Evolutionary conservation across 139 green algal genomes (phyloP), one percentile per base, ranked within the genome.

Genomic region (Tetratostichococcus sp.): DNA sequence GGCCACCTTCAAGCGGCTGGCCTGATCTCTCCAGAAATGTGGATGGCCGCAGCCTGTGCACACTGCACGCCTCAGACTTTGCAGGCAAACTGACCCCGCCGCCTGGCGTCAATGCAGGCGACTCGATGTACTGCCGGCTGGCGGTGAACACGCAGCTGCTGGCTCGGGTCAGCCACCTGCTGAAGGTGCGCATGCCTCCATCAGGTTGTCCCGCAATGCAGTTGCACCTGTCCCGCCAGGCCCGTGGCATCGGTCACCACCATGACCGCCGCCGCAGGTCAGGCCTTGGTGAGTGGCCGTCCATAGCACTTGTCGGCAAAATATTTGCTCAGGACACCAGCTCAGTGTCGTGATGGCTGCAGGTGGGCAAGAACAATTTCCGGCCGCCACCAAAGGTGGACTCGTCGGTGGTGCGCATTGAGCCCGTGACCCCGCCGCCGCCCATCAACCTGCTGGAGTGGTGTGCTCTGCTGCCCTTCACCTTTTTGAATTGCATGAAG

Each of bases 111-210:
- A 8, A 14, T 22, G 19, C 95, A 1, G 90, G 89, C 0, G 95
- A 98, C 58, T 35, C 74, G 0, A 72, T 96, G 58, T 98, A 97
- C 88, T 96, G 87, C 79, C 82, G 96, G 0, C 81, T 97, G 43
- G 87, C 93, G 2, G 93, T 93, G 67, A 99, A 99, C 89, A 96
- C 92, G n/a, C 95, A 99, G 86, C 90, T 99, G 69, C 88, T 99
- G 32, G 82, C 95, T 1, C 75, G 92, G 8, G 87, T 91, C 23
- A 81, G 79, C 31, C 90, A 94, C 79, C 76, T 93, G 26, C 81
- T 95, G 65, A 94, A 95, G 73, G 77, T 85, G n/a, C 42, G 65
- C 34, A 57, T 50, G 65, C 62, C 28, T n/a, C n/a, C n/a, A n/a
- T n/a, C n/a, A n/a, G 39, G 8, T 30, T 69, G 23, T 31, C 28